Evolutionary conservation across 345 rosid species (phyloP), one percentile per base, ranked within the genome.

Genomic region (Arabidopsis suecica): DNA sequence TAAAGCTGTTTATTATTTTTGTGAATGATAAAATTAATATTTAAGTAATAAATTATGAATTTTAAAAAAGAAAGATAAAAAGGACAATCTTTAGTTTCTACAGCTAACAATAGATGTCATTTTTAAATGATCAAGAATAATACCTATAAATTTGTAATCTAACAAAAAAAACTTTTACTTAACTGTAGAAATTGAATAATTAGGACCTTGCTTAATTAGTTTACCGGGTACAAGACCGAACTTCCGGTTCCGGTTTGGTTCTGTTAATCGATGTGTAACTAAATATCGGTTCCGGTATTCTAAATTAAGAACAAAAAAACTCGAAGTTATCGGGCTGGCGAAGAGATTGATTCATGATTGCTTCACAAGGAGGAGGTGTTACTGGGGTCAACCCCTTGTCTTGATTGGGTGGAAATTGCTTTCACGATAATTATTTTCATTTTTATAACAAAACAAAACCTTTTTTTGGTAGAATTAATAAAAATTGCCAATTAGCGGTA

Each of bases 331-430:
- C 69, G 42, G 48, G 73, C 77, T 70, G 78, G 78, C 73, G 69
- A 42, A 23, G 73, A 72, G 82, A 78, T 68, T 23, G 25, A 23
- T 1, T 78, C 71, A 78, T 73, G 81, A 78, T 65, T 78, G 74
- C 64, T 53, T 61, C 78, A 62, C 59, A 33, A 61, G 69, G 34
- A 38, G 54, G 40, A 71, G 61, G 65, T 66, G 73, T 61, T 38
- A 71, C 65, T 78, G 78, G 75, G 82, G 78, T 73, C 78, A 78
- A 61, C 70, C 65, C 42, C 51, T 57, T 76, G 38, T 37, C 65
- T 68, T 78, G 61, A 73, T 78, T 73, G 74, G 78, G 42, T 73
- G 78, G 66, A 34, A 78, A 12, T 66, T 72, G 73, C 57, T 65
- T 59, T 49, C 77, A 40, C 67, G 7, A 9, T 2, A 9, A 38